These are phyloP conservation scores for cucumber (Cucumis sativus) DNA, from an alignment of 306 rosid genomes.

Conservation along the genomic window Cucumber_9930_V3 NC_026657.2:2930001-2930500, in stretches of 20 bases:
- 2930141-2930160: constrained; percentile 26
- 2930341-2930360: not conserved
- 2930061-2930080: constrained; percentile 2
- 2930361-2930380: not conserved
- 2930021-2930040: constrained; percentile 37
- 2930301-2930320: not conserved
- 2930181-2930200: constrained; percentile 37
- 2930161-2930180: constrained; percentile 35
- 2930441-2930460: not conserved
- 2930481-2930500: not conserved
- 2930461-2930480: not conserved
- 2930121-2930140: constrained; percentile 24
- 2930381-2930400: not conserved
- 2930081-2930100: not conserved
- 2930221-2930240: constrained; percentile 54
- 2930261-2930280: not conserved
- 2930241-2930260: constrained; percentile 11
- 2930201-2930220: constrained; percentile 31
- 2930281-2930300: constrained; percentile 2
- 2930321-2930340: not conserved
- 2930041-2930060: constrained; percentile 14
- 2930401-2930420: not conserved
- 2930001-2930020: constrained; percentile 31
- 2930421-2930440: not conserved
- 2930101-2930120: constrained; percentile 1